Base-by-base conservation (phyloP, 139 green algal genomes). In the Coelastrella sp. region DNA sequence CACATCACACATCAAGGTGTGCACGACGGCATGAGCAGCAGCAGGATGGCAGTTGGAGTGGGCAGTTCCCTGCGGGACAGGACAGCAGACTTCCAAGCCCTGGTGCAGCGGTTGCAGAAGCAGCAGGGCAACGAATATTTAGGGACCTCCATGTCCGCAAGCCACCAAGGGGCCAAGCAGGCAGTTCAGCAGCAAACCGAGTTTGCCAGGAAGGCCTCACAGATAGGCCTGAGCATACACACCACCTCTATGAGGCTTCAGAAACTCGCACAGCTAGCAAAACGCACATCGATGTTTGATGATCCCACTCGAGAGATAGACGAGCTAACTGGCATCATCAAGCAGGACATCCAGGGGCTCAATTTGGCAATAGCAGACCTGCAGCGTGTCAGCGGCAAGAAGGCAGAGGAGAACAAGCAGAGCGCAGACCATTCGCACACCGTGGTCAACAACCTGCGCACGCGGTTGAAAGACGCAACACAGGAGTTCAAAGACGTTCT, bases 251-350 rank as follows among this genome's bases (percentile, higher is more conserved):
- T 96, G 56, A 99, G 99, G 91, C 96, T 99, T n/a, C 93, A 96
- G 70, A 97, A 97, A 90, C 94, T 99, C 19, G 94, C 97, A 5
- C 96, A 98, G 94, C 95, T 99, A 14, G 98, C 98, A 4, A 99
- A 98, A 93, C 96, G 97, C 35, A 99, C 97, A 10, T 98, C 95
- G 24, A 98, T 98, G 94, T 99, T 99, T 92, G 98, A 99, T 90
- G 98, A 99, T 90, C 97, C 97, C 0, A 95, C 97, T 22, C 81
- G 92, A 59, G 97, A 99, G 91, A 98, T 99, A 79, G 95, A 97
- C 81, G 97, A 99, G 84, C 93, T 99, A 24, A 98, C 95, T 8
- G 93, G 90, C 20, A 91, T 98, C 79, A 97, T 99, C 82, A 99
- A 99, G 92, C 92, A 96, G 88, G 97, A 99, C 92, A 98, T 99